phyloP scores from a whole-genome alignment of 139 green algal genomes.

The Micromonas pusilla region DNA sequence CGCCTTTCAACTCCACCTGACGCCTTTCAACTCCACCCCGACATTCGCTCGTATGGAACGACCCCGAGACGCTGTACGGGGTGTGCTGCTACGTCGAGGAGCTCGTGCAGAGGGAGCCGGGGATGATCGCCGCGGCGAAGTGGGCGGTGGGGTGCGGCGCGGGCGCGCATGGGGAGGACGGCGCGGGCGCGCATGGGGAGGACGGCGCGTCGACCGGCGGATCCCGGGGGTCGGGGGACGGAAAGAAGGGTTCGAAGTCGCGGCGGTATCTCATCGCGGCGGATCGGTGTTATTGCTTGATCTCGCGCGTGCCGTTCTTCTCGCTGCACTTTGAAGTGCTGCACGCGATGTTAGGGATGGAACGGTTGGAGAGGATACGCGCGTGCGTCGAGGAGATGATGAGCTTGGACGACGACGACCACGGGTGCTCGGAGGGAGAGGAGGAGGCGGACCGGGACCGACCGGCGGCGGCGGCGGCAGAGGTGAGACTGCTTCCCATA shows the following conservation, averaged over 20 bases:
- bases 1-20: too few species aligned
- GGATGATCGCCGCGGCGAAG: conserved; percentile 32
- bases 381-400: neutral
- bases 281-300: conserved; percentile 80
- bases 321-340: conserved; percentile 82
- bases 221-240: neutral
- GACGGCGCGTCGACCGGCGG: too few species aligned
- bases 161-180: too few species aligned
- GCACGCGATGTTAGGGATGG: conserved; percentile 35
- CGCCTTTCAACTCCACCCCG: too few species aligned
- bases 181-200: too few species aligned
- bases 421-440: too few species aligned
- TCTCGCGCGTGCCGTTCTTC: conserved; percentile 82
- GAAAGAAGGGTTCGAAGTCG: too few species aligned
- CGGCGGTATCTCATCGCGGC: conserved; percentile 60
- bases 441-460: too few species aligned
- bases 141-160: too few species aligned
- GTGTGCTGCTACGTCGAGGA: conserved; percentile 71
- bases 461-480: too few species aligned
- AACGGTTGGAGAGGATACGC: neutral
- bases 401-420: neutral
- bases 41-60: too few species aligned
- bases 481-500: too few species aligned
- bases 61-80: conserved; percentile 74
- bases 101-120: conserved; percentile 63